Percentiles rank a stretch among this genome's conserved stretches.
These are phyloP conservation scores for Lathyrus sativus DNA, from an alignment of 306 rosid species.

Conservation along the genomic window DNA sequence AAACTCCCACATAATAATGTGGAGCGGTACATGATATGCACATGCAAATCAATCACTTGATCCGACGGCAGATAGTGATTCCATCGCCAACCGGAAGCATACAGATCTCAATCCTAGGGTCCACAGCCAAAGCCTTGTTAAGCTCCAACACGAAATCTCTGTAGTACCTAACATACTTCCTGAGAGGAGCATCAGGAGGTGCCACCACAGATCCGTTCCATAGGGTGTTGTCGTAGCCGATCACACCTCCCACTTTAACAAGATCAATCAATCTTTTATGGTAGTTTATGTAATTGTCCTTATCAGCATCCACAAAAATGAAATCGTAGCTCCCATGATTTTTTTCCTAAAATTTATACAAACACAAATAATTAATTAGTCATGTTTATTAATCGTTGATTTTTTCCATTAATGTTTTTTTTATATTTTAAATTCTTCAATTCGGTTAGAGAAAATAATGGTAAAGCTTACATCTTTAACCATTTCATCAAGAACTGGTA, in stretches of 20 bases:
- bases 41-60: slow-evolving; percentile 37
- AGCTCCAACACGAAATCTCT: slow-evolving; percentile 85
- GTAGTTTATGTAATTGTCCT: slow-evolving; percentile 90
- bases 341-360: slow-evolving; percentile 51
- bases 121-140: slow-evolving; percentile 78
- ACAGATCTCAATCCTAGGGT: slow-evolving; percentile 88
- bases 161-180: slow-evolving; percentile 88
- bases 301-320: slow-evolving; percentile 88
- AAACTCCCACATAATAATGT: neutral
- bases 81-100: slow-evolving; percentile 93
- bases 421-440: neutral
- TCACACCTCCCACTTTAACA: slow-evolving; percentile 80
- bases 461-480: slow-evolving; percentile 59
- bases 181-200: slow-evolving; percentile 79
- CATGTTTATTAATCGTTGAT: neutral
- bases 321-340: slow-evolving; percentile 75
- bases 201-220: slow-evolving; percentile 97
- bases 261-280: slow-evolving; percentile 82
- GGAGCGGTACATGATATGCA: slow-evolving; percentile 8
- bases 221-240: slow-evolving; percentile 90
- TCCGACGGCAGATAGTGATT: slow-evolving; percentile 84
- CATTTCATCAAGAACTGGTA: slow-evolving; percentile 77
- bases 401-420: neutral
- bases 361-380: neutral
- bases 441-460: neutral